Conservation (phyloP, 116 monocot species). For the Phalaenopsis hybrid region DNA sequence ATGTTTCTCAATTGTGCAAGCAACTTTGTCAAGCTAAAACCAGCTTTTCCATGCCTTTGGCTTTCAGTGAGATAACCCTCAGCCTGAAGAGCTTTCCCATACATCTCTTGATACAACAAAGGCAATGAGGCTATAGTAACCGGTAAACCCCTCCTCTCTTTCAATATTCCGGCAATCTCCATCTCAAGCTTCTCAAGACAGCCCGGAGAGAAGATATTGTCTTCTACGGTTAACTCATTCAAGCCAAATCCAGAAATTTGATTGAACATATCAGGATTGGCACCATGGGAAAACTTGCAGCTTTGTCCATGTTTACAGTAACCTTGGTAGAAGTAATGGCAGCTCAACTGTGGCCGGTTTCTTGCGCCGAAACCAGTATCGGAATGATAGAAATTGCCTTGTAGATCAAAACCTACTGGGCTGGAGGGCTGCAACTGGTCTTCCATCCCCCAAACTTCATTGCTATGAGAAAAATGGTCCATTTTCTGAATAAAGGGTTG, state of each 20-base stretch:
- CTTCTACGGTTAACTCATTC: conserved; percentile 19
- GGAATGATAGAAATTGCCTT: conserved; percentile 4
- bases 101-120: conserved; percentile 56
- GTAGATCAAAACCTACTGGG: conserved; percentile 7
- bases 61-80: conserved; percentile 83
- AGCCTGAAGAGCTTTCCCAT: conserved; percentile 58
- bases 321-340: conserved; percentile 44
- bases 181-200: conserved; percentile 43
- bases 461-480: conserved; percentile 4
- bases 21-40: conserved; percentile 74
- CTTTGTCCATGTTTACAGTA: conserved; percentile 46
- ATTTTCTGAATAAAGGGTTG: conserved; percentile 2
- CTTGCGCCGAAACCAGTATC: conserved; percentile 11
- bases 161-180: conserved; percentile 31
- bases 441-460: conserved; percentile 16
- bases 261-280: conserved; percentile 9
- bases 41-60: conserved; percentile 75
- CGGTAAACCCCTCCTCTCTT: conserved; percentile 32
- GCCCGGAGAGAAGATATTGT: conserved; percentile 10
- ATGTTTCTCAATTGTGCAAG: conserved; percentile 59
- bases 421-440: conserved; percentile 22
- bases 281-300: conserved; percentile 41
- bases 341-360: conserved; percentile 15
- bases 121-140: conserved; percentile 73
- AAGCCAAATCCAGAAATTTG: conserved; percentile 13